Base-by-base conservation (phyloP, 179 eudicot species). In the Sideroxylon spinosum region DNA sequence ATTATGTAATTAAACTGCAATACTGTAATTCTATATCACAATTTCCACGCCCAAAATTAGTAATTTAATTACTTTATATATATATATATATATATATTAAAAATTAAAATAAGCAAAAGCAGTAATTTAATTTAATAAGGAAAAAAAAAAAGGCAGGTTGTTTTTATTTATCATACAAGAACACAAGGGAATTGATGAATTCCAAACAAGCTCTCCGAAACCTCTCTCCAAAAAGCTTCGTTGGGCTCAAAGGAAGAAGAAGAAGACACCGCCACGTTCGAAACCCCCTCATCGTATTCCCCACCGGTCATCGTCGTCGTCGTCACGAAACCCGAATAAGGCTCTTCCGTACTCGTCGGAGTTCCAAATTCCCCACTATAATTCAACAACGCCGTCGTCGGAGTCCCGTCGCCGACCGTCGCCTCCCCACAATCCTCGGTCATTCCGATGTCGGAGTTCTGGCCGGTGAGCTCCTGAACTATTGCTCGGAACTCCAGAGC, bases 391-490 rank as follows among this genome's bases (percentile, higher is more conserved):
- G 56, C 56, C 56, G 16, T 52, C 56, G 56, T 11, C 56, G 56
- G 56, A 10, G 56, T 14, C 10, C 12, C 56, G 44, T 37, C 44
- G 44, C 44, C 44, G 44, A 37, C 44, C 44, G 5, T 37, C 44
- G 44, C 44, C 44, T 52, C 14, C 56, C 56, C 56, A 1, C 56
- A 52, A 52, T 10, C 56, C 0, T 19, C 14, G 60, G 32, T 61
- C n/a, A 25, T 20, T 20, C 68, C 32, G 29, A 70, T 19, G 60
- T 75, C 52, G 6, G 82, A 79, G 32, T 77, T 19, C 64, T 80
- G 78, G 63, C 89, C 85, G 1, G 87, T 86, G 50, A 86, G 87
- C 26, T 84, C 75, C 66, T 86, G 87, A 52, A 86, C 89, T 37
- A 86, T 85, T 8, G 87, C 84, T 20, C 77, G 75, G 48, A 86